These are phyloP conservation scores for Sporothrix sp. DNA, from an alignment of 2,329 filamentous ascomycete species.

Conservation along the genomic window DNA sequence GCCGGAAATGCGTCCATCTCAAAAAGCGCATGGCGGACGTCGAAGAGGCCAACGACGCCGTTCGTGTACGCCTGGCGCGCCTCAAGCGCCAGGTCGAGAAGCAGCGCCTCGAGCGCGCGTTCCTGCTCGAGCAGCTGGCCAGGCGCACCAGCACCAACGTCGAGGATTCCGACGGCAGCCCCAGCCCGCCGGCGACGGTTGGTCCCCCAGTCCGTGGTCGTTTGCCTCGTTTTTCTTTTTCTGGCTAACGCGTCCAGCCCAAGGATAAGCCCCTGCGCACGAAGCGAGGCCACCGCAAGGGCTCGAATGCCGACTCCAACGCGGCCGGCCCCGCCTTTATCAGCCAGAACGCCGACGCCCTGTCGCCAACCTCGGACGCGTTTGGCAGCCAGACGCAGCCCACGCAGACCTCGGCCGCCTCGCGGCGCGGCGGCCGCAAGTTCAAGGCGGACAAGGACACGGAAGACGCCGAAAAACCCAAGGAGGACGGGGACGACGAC, in stretches of 20 bases:
- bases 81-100: slow-evolving; percentile 83
- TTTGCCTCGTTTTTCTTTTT: slow-evolving; percentile 10
- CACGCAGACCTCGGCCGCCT: slow-evolving; percentile 15
- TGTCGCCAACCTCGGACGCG: slow-evolving; percentile 43
- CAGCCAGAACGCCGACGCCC: slow-evolving; percentile 36
- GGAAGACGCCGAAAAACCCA: slow-evolving; percentile 19
- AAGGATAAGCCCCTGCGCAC: slow-evolving; percentile 68
- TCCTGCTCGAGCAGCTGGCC: slow-evolving; percentile 61
- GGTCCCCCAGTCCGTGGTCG: slow-evolving; percentile 23
- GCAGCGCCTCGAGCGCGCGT: slow-evolving; percentile 75
- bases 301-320: slow-evolving; percentile 36
- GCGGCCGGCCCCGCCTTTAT: slow-evolving; percentile 34
- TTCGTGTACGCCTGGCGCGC: slow-evolving; percentile 66
- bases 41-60: slow-evolving; percentile 80
- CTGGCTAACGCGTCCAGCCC: slow-evolving; percentile 38
- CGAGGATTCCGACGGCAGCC: slow-evolving; percentile 69
- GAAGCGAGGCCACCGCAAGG: slow-evolving; percentile 62
- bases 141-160: slow-evolving; percentile 66
- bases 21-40: slow-evolving; percentile 87
- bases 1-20: slow-evolving; percentile 89
- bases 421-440: slow-evolving; percentile 17
- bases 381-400: slow-evolving; percentile 33
- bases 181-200: slow-evolving; percentile 71
- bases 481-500: neutral
- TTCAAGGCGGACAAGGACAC: slow-evolving; percentile 27